phyloP scores from a whole-genome alignment of 306 rosid genomes.

The Citrullus colocynthis region DNA sequence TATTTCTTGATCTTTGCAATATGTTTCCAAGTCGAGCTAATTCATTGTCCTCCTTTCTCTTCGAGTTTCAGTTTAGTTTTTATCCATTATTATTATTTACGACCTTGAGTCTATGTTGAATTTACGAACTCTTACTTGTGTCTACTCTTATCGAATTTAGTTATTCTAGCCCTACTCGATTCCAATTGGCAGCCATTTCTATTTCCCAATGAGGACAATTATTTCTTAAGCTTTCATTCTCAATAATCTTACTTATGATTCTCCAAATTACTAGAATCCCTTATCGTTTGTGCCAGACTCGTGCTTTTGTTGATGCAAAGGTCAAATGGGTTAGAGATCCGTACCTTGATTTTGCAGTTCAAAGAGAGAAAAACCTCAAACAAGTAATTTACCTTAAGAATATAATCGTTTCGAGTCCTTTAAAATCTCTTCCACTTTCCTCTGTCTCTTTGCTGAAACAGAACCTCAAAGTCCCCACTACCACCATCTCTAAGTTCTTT shows the following conservation, averaged over 20 bases:
- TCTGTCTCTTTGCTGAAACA: conserved; percentile 42
- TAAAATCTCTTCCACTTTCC: conserved; percentile 41
- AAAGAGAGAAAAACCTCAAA: conserved; percentile 59
- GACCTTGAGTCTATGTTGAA: too few species aligned
- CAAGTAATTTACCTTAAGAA: conserved; percentile 46
- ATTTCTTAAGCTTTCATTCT: too few species aligned
- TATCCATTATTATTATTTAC: too few species aligned
- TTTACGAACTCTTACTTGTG: too few species aligned
- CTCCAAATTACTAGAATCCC: conserved; percentile 22
- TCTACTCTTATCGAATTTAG: too few species aligned
- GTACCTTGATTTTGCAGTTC: conserved; percentile 50
- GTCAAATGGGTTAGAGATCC: conserved; percentile 83
- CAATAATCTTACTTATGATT: conserved; percentile 22
- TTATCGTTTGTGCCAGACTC: conserved; percentile 25
- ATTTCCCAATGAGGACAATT: too few species aligned
- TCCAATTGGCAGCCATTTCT: too few species aligned
- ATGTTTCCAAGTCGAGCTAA: too few species aligned
- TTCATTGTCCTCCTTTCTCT: too few species aligned
- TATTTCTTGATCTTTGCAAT: too few species aligned
- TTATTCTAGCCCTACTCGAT: too few species aligned
- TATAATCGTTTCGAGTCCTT: conserved; percentile 45
- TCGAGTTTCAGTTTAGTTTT: too few species aligned
- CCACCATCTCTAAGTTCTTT: conserved; percentile 37
- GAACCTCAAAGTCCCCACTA: conserved; percentile 34
- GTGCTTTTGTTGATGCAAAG: conserved; percentile 51